These are phyloP conservation scores for Antrodiella citrinella DNA, from an alignment of 768 basidiomycete genomes.

Conservation along the genomic window DNA sequence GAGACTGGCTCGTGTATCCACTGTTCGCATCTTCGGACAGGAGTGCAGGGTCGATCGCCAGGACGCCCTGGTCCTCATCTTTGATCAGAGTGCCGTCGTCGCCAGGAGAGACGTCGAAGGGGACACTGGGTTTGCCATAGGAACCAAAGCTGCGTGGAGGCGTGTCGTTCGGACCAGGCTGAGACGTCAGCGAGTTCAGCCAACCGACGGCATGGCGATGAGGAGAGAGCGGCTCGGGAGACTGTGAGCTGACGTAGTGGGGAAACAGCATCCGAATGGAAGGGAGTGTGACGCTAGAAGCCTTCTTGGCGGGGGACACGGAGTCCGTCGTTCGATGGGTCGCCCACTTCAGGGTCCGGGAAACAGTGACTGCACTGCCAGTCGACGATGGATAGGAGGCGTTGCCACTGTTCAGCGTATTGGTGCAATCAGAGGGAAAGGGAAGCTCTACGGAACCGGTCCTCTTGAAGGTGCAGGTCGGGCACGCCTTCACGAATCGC, in stretches of 20 bases:
- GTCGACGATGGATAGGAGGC: not conserved
- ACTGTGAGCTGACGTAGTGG: too few relatives aligned
- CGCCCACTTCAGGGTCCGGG: not conserved
- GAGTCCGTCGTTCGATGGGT: not conserved
- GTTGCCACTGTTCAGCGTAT: too few relatives aligned
- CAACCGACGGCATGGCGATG: not conserved
- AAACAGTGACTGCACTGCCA: not conserved
- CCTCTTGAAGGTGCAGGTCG: conserved; percentile 53
- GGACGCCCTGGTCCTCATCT: not conserved
- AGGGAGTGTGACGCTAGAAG: not conserved
- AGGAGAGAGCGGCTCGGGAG: not conserved
- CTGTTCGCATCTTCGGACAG: not conserved
- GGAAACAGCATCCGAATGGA: too few relatives aligned
- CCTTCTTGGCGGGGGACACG: not conserved
- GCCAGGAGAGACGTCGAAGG: too few relatives aligned
- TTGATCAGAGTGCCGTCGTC: too few relatives aligned
- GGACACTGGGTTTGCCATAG: too few relatives aligned
- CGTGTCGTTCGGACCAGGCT: conserved; percentile 6
- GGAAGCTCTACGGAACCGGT: conserved; percentile 16
- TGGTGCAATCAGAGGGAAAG: not conserved
- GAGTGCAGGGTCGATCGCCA: not conserved
- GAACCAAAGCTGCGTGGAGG: not conserved
- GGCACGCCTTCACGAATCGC: conserved; percentile 71
- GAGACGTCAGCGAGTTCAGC: conserved; percentile 3
- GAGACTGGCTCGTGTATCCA: not conserved